Percentiles rank a stretch among this genome's conserved stretches.
These are phyloP conservation scores for Cladophialophora carrionii DNA, from an alignment of 2,329 filamentous ascomycete genomes.

Conservation along the genomic window DNA sequence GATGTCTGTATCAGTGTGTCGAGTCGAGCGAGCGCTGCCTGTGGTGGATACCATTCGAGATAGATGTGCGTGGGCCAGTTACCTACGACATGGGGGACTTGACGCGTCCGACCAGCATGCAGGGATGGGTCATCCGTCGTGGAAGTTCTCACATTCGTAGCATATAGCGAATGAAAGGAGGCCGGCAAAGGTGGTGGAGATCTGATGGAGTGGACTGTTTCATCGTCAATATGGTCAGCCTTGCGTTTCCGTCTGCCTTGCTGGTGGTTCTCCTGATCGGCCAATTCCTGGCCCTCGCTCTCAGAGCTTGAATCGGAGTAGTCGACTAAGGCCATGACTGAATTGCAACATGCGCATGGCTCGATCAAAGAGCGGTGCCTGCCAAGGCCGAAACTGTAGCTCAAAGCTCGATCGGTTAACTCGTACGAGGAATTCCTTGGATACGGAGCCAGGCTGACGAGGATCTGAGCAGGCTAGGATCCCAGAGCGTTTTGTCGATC, in stretches of 20 bases:
- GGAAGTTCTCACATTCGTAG: conserved; percentile 75
- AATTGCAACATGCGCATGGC: conserved; percentile 16
- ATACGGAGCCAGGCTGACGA: conserved; percentile 5
- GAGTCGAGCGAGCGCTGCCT: conserved; percentile 43
- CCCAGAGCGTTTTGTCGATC: conserved; percentile 19
- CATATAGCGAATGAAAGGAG: conserved; percentile 86
- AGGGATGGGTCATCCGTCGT: conserved; percentile 79
- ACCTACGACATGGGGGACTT: conserved; percentile 80
- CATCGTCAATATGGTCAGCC: conserved; percentile 38
- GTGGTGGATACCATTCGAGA: conserved; percentile 73
- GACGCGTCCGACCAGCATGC: conserved; percentile 81
- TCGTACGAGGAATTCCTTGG: neutral
- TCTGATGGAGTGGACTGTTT: conserved; percentile 26
- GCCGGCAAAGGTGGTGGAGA: conserved; percentile 61
- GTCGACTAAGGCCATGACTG: conserved; percentile 56
- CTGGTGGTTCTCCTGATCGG: conserved; percentile 8
- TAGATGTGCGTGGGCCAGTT: conserved; percentile 95
- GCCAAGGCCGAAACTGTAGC: conserved; percentile 22
- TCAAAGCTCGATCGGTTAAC: neutral
- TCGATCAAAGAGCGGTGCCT: conserved; percentile 16
- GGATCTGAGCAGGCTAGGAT: conserved; percentile 15
- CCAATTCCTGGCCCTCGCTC: conserved; percentile 35
- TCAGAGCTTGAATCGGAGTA: conserved; percentile 59
- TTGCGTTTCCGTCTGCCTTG: conserved; percentile 26
- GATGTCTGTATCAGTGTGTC: conserved; percentile 39